Conservation (phyloP, 495 filamentous ascomycete species). For the Gamarada debralockiae region DNA sequence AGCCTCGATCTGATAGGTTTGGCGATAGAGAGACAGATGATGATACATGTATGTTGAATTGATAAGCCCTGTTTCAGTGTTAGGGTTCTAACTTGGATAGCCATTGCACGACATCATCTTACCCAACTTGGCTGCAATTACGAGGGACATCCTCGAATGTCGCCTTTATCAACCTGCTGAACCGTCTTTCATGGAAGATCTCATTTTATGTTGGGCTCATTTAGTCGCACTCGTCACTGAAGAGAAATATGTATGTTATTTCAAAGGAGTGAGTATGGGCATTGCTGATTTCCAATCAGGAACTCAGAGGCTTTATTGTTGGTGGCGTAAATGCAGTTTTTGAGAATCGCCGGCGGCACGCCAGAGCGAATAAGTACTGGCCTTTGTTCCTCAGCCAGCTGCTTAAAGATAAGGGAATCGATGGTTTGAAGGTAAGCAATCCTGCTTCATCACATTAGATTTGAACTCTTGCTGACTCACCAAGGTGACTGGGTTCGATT, state of each 20-base stretch:
- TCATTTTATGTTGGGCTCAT: constrained; percentile 7
- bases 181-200: background rate
- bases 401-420: constrained; percentile 5
- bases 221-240: constrained; percentile 6
- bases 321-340: constrained; percentile 14
- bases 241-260: constrained; percentile 1
- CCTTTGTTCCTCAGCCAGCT: constrained; percentile 14
- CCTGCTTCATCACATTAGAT: background rate
- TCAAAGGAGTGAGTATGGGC: background rate
- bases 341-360: background rate
- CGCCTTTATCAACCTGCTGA: background rate
- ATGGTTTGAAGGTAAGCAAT: constrained; percentile 5
- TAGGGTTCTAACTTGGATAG: background rate
- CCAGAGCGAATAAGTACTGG: constrained; percentile 11
- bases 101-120: background rate
- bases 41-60: constrained; percentile 4
- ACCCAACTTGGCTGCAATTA: background rate
- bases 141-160: background rate
- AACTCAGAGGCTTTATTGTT: constrained; percentile 4
- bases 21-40: constrained; percentile 4
- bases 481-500: constrained; percentile 6
- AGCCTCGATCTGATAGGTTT: constrained; percentile 6
- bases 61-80: background rate
- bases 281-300: background rate
- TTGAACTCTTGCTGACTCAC: background rate